Evolutionary conservation across 805 yeast species (phyloP).

Genomic region (Suhomyces sp.): DNA sequence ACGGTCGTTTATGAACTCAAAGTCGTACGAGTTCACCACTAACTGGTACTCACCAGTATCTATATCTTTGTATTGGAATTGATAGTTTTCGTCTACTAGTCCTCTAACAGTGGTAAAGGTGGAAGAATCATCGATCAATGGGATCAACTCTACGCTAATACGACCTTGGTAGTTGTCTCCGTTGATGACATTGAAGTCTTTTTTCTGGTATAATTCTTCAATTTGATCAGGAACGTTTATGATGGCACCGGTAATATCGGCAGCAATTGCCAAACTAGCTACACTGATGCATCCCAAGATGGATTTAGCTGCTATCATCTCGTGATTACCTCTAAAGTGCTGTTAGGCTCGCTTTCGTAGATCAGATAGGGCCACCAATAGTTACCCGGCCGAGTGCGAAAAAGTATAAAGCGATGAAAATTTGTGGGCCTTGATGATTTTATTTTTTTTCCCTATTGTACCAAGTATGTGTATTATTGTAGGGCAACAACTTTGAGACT

Average conservation of each 20-base stretch:
- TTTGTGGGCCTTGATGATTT: neutral
- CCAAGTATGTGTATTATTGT: constrained; percentile 49
- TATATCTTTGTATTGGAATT: constrained; percentile 23
- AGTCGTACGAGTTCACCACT: constrained; percentile 34
- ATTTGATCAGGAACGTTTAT: constrained; percentile 25
- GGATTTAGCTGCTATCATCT: neutral
- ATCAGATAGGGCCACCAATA: neutral
- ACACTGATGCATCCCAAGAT: neutral
- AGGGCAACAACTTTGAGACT: constrained; percentile 36
- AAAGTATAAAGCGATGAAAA: constrained; percentile 9
- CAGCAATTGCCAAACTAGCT: neutral
- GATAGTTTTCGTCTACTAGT: constrained; percentile 23
- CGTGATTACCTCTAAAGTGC: neutral
- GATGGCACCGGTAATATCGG: constrained; percentile 19
- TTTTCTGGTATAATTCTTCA: constrained; percentile 11
- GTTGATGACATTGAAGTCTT: constrained; percentile 23
- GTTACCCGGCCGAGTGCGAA: constrained; percentile 24
- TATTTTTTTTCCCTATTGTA: constrained; percentile 36
- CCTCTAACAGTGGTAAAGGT: constrained; percentile 7
- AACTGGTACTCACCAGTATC: constrained; percentile 34
- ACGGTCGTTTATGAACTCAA: constrained; percentile 22
- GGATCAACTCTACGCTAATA: constrained; percentile 23
- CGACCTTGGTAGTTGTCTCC: constrained; percentile 34
- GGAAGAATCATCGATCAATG: constrained; percentile 3
- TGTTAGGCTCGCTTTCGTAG: neutral